Base-by-base conservation (phyloP, 2,329 filamentous ascomycete species). In the Boeremia lycopersici region DNA sequence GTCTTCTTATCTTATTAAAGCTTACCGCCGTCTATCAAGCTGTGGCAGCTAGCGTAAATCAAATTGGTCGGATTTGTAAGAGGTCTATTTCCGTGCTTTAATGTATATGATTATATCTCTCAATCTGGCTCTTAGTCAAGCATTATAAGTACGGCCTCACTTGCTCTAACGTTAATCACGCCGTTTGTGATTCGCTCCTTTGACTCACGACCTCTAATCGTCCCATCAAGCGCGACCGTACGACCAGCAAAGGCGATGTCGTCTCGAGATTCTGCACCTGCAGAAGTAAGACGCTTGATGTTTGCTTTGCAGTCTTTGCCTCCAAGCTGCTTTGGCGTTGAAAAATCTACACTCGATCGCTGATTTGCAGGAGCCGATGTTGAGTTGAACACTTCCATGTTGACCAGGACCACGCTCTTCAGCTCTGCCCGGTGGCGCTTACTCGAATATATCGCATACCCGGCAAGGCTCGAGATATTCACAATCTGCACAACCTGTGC, bases 371-470 rank as follows among this genome's bases (percentile, higher is more conserved):
- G 33, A n/a, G 31, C 56, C 2, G 56, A 39, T 5, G 49, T 59
- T 1, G 60, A 61, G 35, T 63, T 63, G 38, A 53, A 63, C 0
- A 60, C 35, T 5, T 60, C 53, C 54, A 60, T 57, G 19, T 63
- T 63, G 7, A 63, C 56, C 12, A 61, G 26, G 2, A 61, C 61
- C 12, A 63, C 29, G n/a, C 51, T 59, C 19, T 48, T 31, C 30
- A 63, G 36, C 43, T 40, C 15, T 17, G 46, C 25, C 2, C 42
- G 47, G n/a, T 42, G 46, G 2, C 43, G 43, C 15, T 26, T 46
- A 12, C 31, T 29, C 1, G 47, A 54, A 25, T 61, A 63, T 1
- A 61, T 43, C 1, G 61, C 59, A 34, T 61, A 63, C 2, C 56
- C 61, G 23, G 56, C 59, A 11, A 61, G 28, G 4, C 39, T 41